Base-by-base conservation (phyloP, 345 rosid genomes). In the Hibiscus tridactylites region DNA sequence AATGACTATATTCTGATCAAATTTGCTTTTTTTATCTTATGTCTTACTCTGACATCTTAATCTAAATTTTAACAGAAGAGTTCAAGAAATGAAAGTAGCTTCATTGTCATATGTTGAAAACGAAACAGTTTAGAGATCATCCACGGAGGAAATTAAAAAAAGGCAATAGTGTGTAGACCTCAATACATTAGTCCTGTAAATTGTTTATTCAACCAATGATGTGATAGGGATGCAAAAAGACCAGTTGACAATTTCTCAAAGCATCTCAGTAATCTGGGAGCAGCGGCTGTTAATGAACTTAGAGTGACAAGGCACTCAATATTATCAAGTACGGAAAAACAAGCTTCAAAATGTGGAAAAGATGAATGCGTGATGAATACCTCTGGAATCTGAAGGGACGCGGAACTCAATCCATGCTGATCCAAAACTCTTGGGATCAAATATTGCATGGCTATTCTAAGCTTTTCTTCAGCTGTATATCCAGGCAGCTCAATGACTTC, bases 401-500 rank as follows among this genome's bases (percentile, higher is more conserved):
- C 96, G 12, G 90, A 80, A 69, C 81, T 82, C 85, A 95, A 78
- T 33, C 99, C 99, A 80, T 95, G 98, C 81, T 92, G 97, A 77
- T 89, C 97, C 76, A 95, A 82, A 72, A 95, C 99, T 78, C 97
- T 84, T 76, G 99, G 99, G 83, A 95, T 88, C 78, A 95, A 81
- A 89, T 92, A 92, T 39, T 80, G 88, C 90, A 90, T 88, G 54
- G 99, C 97, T 82, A 92, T 95, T 79, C 75, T 86, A 65, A 92
- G 95, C 83, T 95, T 95, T 83, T 95, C 99, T 79, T 92, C 99
- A 72, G 88, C 91, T 13, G 97, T 92, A 82, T 95, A 95, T 57
- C 97, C 99, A 75, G 99, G 97, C 72, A 95, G 83, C 83, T 95
- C 99, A 76, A 95, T 92, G 65, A 92, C 92, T 83, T 95, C 97